These are phyloP conservation scores for Sclerotinia spermophila DNA, from an alignment of 2,329 filamentous ascomycete species.

Conservation along the genomic window DNA sequence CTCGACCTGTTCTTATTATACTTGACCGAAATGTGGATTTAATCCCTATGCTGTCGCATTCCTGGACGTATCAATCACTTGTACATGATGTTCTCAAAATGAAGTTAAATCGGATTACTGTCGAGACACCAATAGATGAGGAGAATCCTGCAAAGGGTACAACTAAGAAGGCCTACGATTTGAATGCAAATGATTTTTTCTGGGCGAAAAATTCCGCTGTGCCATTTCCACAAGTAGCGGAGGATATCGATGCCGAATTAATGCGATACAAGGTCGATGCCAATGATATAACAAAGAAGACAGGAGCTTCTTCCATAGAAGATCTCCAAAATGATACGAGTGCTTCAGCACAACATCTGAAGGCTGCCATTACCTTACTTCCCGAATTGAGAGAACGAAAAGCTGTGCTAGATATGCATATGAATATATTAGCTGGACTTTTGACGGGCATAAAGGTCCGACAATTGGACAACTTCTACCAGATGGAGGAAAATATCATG, in stretches of 20 bases:
- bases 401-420: conserved; percentile 93
- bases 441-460: conserved; percentile 83
- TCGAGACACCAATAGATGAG: conserved; percentile 79
- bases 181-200: conserved; percentile 90
- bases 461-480: conserved; percentile 93
- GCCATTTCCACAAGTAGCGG: conserved; percentile 92
- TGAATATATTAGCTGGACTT: conserved; percentile 87
- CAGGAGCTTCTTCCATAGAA: conserved; percentile 86
- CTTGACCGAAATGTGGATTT: conserved; percentile 94
- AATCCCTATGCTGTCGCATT: conserved; percentile 98
- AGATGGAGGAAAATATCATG: conserved; percentile 86
- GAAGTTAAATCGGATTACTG: conserved; percentile 89
- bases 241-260: conserved; percentile 91
- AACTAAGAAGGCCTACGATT: conserved; percentile 86
- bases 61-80: conserved; percentile 82
- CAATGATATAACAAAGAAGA: conserved; percentile 90
- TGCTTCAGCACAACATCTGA: conserved; percentile 88
- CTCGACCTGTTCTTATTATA: conserved; percentile 85
- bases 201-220: conserved; percentile 89
- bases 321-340: conserved; percentile 87
- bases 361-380: conserved; percentile 88
- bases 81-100: conserved; percentile 75
- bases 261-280: conserved; percentile 95
- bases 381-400: conserved; percentile 93
- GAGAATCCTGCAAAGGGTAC: conserved; percentile 67